Percentiles rank a stretch among this genome's conserved stretches.
Evolutionary conservation across 108 stramenopile species (phyloP).

Genomic region (Fistulifera pelliculosa): DNA sequence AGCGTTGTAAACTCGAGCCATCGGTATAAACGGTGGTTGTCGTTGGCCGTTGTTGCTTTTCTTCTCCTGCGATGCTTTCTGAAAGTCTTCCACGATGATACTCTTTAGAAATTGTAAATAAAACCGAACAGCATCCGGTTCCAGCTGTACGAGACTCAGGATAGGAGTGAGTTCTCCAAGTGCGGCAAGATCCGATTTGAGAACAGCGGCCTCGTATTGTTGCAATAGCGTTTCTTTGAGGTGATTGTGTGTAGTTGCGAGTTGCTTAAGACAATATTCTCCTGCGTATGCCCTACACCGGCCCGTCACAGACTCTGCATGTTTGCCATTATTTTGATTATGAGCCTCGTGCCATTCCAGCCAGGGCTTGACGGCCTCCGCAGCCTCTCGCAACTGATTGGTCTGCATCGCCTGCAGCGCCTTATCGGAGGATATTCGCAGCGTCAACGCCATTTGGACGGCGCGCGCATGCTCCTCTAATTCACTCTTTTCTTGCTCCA

Average conservation of each 20-base stretch:
- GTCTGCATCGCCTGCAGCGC: constrained; percentile 42
- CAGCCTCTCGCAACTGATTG: constrained; percentile 42
- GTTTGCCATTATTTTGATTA: neutral
- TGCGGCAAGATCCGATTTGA: constrained; percentile 33
- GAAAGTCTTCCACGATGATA: constrained; percentile 3
- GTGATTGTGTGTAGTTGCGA: constrained; percentile 32
- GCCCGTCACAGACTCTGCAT: neutral
- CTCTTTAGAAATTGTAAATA: constrained; percentile 56
- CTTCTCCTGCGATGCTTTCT: constrained; percentile 2
- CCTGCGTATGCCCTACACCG: constrained; percentile 47
- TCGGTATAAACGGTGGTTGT: constrained; percentile 37
- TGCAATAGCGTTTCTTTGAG: constrained; percentile 38
- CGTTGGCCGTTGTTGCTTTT: constrained; percentile 19
- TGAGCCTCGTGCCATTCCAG: constrained; percentile 15
- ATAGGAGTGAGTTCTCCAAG: constrained; percentile 64
- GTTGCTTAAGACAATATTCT: constrained; percentile 45
- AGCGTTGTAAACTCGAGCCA: constrained; percentile 74
- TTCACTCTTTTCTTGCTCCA: constrained; percentile 59
- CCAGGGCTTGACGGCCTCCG: constrained; percentile 45
- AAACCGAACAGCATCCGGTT: constrained; percentile 51
- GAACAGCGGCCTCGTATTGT: constrained; percentile 51
- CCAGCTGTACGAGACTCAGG: constrained; percentile 60
- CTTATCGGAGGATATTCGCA: constrained; percentile 37
- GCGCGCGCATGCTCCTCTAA: constrained; percentile 53
- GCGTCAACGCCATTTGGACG: constrained; percentile 49